These are phyloP conservation scores for Monsonia emarginata DNA, from an alignment of 441 rosid genomes.

Conservation along the genomic window DNA sequence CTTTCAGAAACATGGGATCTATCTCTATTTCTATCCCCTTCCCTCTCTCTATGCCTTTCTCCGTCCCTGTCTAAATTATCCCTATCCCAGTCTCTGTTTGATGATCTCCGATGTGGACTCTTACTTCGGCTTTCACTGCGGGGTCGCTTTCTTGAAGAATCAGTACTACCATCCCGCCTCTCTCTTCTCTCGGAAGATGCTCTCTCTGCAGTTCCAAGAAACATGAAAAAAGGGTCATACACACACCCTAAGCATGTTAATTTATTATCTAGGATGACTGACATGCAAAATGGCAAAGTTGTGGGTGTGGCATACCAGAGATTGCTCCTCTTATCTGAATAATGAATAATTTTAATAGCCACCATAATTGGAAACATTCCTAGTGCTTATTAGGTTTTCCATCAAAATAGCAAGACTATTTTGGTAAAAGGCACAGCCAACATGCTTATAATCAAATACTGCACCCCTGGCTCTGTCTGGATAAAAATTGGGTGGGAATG, in stretches of 20 bases:
- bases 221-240: background rate
- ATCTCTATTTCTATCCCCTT: slow-evolving; percentile 13
- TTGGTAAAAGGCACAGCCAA: background rate
- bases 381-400: background rate
- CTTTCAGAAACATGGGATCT: slow-evolving; percentile 31
- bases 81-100: slow-evolving; percentile 42
- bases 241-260: background rate
- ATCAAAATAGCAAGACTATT: background rate
- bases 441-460: background rate
- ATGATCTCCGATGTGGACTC: slow-evolving; percentile 67
- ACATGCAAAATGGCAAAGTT: too few species aligned
- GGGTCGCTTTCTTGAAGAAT: slow-evolving; percentile 66
- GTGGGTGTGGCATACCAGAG: background rate
- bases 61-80: slow-evolving; percentile 39
- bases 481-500: too few species aligned
- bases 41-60: slow-evolving; percentile 26
- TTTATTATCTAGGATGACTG: too few species aligned
- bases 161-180: slow-evolving; percentile 44
- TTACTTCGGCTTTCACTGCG: slow-evolving; percentile 57
- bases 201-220: slow-evolving; percentile 37
- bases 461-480: too few species aligned
- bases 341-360: background rate
- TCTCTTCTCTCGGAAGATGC: slow-evolving; percentile 53
- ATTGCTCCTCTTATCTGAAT: background rate
- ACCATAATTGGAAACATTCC: background rate